Evolutionary conservation across 1,139 yeast species (phyloP).

Genomic region (Pichia sp.): DNA sequence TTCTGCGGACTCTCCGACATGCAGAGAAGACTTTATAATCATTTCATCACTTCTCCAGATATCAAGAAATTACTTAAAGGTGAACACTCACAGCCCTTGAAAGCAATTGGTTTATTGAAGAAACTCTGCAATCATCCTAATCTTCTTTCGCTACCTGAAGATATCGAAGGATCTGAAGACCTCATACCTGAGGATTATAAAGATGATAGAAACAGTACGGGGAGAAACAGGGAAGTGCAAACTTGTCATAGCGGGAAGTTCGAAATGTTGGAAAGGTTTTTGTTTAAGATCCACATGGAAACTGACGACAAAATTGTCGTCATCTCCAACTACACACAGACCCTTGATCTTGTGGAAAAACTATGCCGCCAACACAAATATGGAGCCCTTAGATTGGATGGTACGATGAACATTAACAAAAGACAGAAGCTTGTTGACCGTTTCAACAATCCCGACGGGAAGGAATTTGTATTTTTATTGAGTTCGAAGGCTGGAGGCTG

Average conservation of each 20-base stretch:
- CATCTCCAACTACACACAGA: slow-evolving; percentile 91
- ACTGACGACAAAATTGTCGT: slow-evolving; percentile 93
- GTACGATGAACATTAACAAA: slow-evolving; percentile 86
- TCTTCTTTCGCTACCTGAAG: slow-evolving; percentile 69
- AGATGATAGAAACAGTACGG: slow-evolving; percentile 34
- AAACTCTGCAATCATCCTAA: slow-evolving; percentile 95
- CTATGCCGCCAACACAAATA: slow-evolving; percentile 74
- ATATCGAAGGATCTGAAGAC: slow-evolving; percentile 62
- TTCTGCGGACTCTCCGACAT: slow-evolving; percentile 81
- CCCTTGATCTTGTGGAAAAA: slow-evolving; percentile 82
- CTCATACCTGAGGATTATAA: slow-evolving; percentile 74
- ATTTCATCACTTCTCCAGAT: slow-evolving; percentile 78
- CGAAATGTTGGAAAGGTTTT: slow-evolving; percentile 67
- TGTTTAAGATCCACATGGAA: slow-evolving; percentile 67
- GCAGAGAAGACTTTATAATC: slow-evolving; percentile 67
- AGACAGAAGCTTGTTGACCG: slow-evolving; percentile 89
- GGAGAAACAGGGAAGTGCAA: slow-evolving; percentile 53
- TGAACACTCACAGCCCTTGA: slow-evolving; percentile 73
- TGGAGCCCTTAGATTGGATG: slow-evolving; percentile 84
- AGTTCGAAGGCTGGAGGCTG: slow-evolving; percentile 99
- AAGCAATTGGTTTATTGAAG: slow-evolving; percentile 84
- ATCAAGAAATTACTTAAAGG: slow-evolving; percentile 69
- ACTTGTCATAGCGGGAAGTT: slow-evolving; percentile 60
- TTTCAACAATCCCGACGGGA: slow-evolving; percentile 86
- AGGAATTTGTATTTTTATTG: slow-evolving; percentile 80